Evolutionary conservation across 495 filamentous ascomycete species (phyloP).

Genomic region (Bryoglossum gracile): DNA sequence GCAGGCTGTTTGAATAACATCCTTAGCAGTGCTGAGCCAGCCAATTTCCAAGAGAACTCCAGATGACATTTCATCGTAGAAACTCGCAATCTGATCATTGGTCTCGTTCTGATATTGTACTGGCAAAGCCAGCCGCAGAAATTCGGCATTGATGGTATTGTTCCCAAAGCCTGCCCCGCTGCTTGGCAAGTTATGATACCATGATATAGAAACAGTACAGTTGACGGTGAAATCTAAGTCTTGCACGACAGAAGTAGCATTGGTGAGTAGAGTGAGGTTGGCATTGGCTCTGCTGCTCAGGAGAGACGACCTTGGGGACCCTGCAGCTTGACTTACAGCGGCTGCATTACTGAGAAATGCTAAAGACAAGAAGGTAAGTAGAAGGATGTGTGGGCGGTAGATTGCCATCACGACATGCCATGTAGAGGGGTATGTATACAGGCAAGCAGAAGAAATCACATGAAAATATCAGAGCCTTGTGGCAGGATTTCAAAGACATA

Average conservation of each 20-base stretch:
- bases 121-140: constrained; percentile 5
- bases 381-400: too few relatives aligned
- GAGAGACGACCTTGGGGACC: neutral
- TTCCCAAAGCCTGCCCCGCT: constrained; percentile 1
- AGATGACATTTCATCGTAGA: constrained; percentile 5
- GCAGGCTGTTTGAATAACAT: constrained; percentile 5
- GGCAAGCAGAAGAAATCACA: too few relatives aligned
- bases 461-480: too few relatives aligned
- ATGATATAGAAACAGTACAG: constrained; percentile 1
- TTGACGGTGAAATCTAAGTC: neutral
- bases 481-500: too few relatives aligned
- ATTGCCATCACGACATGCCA: too few relatives aligned
- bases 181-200: neutral
- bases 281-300: neutral
- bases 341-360: neutral
- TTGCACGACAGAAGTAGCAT: constrained; percentile 1
- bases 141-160: constrained; percentile 1
- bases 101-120: constrained; percentile 1
- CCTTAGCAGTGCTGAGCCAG: constrained; percentile 4
- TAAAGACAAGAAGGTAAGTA: neutral
- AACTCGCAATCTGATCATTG: neutral
- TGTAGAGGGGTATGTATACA: too few relatives aligned
- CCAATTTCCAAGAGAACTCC: neutral
- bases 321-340: neutral
- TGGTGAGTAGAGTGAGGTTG: neutral